Base-by-base conservation (phyloP, 139 green algal species). In the Chlamydomonas urium region DNA sequence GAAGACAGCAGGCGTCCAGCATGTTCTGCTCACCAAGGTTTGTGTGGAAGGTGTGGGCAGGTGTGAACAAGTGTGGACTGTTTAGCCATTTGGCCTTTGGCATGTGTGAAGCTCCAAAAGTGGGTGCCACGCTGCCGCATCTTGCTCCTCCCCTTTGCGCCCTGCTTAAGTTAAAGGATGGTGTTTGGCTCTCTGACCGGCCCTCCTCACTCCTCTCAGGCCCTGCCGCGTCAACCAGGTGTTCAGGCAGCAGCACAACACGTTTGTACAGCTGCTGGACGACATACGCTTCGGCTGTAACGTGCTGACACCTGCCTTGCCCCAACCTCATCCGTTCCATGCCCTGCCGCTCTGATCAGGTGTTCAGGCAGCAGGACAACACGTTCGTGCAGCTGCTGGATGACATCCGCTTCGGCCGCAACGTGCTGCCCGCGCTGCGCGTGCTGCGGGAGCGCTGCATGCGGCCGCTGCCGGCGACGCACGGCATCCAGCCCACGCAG, bases 1-100 rank as follows among this genome's bases (percentile, higher is more conserved):
- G 87, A 36, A 38, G 2, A 26, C 31, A 1, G 84, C 75, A 77
- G 38, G 78, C 1, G 67, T 91, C 17, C 17, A 84, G 14, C 56
- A 83, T 24, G 76, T 85, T 14, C 66, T 90, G 61, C 84, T 91
- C 4, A 88, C 76, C 8, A 84, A 89, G 79, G 84, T 81, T 17
- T 21, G 35, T 8, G 37, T 14, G 24, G n/a, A n/a, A n/a, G n/a
- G 10, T 50, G 10, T n/a, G n/a, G n/a, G n/a, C n/a, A n/a, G n/a
- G n/a, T n/a, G n/a, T n/a, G n/a, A n/a, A n/a, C n/a, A n/a, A n/a
- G n/a, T n/a, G n/a, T n/a, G n/a, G n/a, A n/a, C n/a, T n/a, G n/a
- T n/a, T n/a, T n/a, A n/a, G n/a, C n/a, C n/a, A n/a, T n/a, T n/a
- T n/a, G n/a, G n/a, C n/a, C n/a, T n/a, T n/a, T n/a, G n/a, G n/a